These are phyloP conservation scores for Apostasia shenzhenica DNA, from an alignment of 106 monocot species.

Conservation along the genomic window DNA sequence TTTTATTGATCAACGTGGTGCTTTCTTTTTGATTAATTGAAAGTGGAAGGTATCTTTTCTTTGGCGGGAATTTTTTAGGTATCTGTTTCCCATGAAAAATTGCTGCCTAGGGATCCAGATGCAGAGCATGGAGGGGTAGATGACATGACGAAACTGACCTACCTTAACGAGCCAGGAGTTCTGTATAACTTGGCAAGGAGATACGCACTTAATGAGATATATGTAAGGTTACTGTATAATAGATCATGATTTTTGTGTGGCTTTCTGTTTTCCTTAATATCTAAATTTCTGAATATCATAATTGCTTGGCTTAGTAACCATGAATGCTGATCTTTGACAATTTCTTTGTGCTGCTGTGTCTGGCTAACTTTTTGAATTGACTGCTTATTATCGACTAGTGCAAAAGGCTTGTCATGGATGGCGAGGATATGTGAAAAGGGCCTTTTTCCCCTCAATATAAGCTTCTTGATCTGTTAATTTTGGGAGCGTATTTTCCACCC, in stretches of 20 bases:
- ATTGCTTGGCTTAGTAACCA: not conserved
- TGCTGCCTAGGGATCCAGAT: constrained; percentile 60
- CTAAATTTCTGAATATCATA: too few relatives aligned
- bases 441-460: too few relatives aligned
- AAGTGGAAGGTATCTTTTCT: not conserved
- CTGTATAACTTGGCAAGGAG: constrained; percentile 57
- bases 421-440: too few relatives aligned
- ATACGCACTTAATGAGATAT: constrained; percentile 65
- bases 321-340: not conserved
- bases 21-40: too few relatives aligned
- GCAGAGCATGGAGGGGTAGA: constrained; percentile 59
- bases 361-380: not conserved
- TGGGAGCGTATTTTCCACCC: too few relatives aligned
- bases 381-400: not conserved
- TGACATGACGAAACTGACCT: constrained; percentile 74
- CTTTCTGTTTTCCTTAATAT: not conserved
- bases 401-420: not conserved
- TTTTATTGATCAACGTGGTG: not conserved
- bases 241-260: not conserved
- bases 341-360: not conserved
- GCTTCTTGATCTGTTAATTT: too few relatives aligned
- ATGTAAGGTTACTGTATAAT: constrained; percentile 24
- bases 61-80: constrained; percentile 20
- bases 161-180: constrained; percentile 65
- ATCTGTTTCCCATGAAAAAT: constrained; percentile 22